A percentile compares a stretch with the other conserved stretches of the same genome.
These are phyloP conservation scores for Verticillium alfalfae DNA, from an alignment of 2,329 filamentous ascomycete genomes.

Conservation along the genomic window DNA sequence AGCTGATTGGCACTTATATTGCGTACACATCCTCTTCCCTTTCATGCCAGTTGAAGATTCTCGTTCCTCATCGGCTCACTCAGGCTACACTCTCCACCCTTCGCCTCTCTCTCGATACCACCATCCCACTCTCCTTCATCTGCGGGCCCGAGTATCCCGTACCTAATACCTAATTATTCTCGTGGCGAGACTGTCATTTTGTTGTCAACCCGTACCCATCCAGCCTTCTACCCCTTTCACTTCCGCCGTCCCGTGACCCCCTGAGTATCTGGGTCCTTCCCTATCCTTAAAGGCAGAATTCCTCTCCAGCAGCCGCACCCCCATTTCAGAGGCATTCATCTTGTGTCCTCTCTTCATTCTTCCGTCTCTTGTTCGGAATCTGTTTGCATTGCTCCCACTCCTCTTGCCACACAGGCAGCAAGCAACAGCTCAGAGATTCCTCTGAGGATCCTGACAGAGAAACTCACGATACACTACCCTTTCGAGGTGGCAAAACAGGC, in stretches of 20 bases:
- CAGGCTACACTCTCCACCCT: background rate
- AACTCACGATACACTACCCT: background rate
- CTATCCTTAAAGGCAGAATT: conserved; percentile 4
- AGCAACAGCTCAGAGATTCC: background rate
- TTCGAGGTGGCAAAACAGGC: background rate
- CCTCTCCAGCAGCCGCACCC: background rate
- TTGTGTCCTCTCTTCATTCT: conserved; percentile 3
- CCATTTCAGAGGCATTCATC: conserved; percentile 2
- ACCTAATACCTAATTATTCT: background rate
- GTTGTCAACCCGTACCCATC: background rate
- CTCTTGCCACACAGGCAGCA: background rate
- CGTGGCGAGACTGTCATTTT: background rate
- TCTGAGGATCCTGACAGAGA: background rate
- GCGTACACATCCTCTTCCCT: background rate
- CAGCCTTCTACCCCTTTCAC: background rate
- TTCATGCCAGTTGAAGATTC: conserved; percentile 1
- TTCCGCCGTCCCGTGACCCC: background rate
- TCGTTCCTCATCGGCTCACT: conserved; percentile 1
- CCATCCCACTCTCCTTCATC: background rate
- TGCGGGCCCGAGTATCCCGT: background rate
- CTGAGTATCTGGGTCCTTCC: background rate
- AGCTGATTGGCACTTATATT: conserved; percentile 1
- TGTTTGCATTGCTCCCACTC: conserved; percentile 1
- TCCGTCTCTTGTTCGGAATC: conserved; percentile 1
- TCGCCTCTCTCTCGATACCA: background rate